These are phyloP conservation scores for Brachypodium distachyon DNA, from an alignment of 202 grass and related monocot species.

Conservation along the genomic window DNA sequence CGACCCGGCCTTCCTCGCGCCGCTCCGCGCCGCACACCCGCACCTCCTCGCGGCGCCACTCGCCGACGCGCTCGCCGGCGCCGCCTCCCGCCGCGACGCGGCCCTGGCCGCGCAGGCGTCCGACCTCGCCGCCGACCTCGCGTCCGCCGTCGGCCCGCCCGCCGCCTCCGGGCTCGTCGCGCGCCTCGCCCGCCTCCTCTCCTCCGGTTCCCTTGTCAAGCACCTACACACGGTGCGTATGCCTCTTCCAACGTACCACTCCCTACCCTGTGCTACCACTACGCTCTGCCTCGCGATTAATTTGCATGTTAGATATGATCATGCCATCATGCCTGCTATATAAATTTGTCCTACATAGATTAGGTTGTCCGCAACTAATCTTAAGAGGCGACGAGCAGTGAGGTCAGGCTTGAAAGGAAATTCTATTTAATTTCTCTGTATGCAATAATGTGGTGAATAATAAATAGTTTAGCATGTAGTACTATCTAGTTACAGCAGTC, in stretches of 20 bases:
- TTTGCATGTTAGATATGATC: background rate
- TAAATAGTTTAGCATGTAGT: background rate
- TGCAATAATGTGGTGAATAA: background rate
- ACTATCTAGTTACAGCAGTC: background rate
- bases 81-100: slow-evolving; percentile 34
- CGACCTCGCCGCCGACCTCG: slow-evolving; percentile 53
- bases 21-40: slow-evolving; percentile 39
- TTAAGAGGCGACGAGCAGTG: background rate
- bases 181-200: slow-evolving; percentile 51
- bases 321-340: no score
- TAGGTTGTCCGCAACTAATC: background rate
- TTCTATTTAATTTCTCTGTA: background rate
- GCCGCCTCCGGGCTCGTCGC: slow-evolving; percentile 61
- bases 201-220: slow-evolving; percentile 60
- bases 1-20: slow-evolving; percentile 37
- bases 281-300: background rate
- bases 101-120: slow-evolving; percentile 44
- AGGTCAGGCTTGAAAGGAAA: background rate
- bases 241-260: background rate
- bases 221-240: slow-evolving; percentile 61
- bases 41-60: slow-evolving; percentile 55
- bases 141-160: slow-evolving; percentile 30
- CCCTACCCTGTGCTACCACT: background rate
- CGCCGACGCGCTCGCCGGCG: slow-evolving; percentile 34
- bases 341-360: background rate